Evolutionary conservation across 169 alveolate species (phyloP).

Genomic region (Plasmodium chabaudi): DNA sequence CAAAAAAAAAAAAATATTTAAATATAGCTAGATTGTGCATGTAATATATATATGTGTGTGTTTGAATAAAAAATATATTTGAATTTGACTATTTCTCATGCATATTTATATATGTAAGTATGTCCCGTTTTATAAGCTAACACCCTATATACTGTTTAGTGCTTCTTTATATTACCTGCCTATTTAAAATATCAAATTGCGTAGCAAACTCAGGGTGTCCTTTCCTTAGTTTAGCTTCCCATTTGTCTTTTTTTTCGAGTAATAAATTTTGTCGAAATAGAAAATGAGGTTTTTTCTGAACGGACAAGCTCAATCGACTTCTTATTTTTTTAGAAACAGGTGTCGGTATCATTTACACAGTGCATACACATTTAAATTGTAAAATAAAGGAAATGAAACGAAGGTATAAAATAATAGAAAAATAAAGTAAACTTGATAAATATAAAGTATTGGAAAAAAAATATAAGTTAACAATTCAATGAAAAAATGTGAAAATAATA

Average conservation of each 20-base stretch:
- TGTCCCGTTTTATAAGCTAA: background rate
- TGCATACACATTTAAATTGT: background rate
- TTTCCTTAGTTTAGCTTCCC: constrained; percentile 62
- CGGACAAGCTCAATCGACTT: constrained; percentile 55
- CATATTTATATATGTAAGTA: constrained; percentile 3
- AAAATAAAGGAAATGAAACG: background rate
- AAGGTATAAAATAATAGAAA: background rate
- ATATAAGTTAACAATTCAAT: too few species aligned
- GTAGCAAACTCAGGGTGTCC: constrained; percentile 67
- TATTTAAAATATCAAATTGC: constrained; percentile 59
- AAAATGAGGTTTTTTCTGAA: constrained; percentile 67
- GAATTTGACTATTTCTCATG: background rate
- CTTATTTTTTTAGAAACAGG: constrained; percentile 71
- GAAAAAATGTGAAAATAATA: too few species aligned
- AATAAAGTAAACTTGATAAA: background rate
- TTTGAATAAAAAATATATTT: too few species aligned
- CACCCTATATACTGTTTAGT: background rate
- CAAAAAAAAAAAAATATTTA: background rate
- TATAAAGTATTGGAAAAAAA: too few species aligned
- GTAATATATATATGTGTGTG: too few species aligned
- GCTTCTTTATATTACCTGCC: constrained; percentile 24
- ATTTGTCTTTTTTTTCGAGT: constrained; percentile 44
- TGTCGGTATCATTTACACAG: constrained; percentile 48
- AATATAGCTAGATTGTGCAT: too few species aligned
- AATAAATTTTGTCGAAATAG: constrained; percentile 50